phyloP scores from a whole-genome alignment of 305 asterid genomes.

The Nicotiana rustica region DNA sequence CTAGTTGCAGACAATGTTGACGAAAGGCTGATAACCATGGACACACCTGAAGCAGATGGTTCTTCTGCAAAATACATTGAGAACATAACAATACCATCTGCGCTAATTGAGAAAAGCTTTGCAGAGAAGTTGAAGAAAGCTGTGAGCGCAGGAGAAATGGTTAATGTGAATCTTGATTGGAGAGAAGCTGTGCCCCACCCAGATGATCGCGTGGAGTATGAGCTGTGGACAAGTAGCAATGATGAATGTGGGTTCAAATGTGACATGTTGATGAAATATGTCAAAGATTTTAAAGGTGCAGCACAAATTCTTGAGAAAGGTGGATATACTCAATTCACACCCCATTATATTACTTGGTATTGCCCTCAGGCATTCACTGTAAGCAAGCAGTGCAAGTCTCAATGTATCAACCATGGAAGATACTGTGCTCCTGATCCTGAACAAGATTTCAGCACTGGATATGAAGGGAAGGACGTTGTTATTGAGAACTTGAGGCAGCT shows the following conservation, averaged over 20 bases:
- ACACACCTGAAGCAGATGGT: conserved; percentile 79
- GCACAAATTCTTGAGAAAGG: conserved; percentile 97
- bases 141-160: conserved; percentile 69
- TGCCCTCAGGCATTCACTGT: conserved; percentile 94
- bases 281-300: conserved; percentile 95
- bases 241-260: conserved; percentile 97
- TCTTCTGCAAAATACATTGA: conserved; percentile 69
- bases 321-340: conserved; percentile 91
- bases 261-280: conserved; percentile 90
- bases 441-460: conserved; percentile 91
- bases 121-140: conserved; percentile 80
- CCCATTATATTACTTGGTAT: conserved; percentile 98
- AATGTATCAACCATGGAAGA: conserved; percentile 92
- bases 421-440: conserved; percentile 99
- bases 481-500: conserved; percentile 91
- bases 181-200: conserved; percentile 99
- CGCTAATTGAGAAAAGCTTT: conserved; percentile 68
- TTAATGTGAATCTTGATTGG: conserved; percentile 97
- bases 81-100: conserved; percentile 95
- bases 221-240: conserved; percentile 96
- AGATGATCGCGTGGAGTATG: conserved; percentile 97
- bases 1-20: conserved; percentile 81
- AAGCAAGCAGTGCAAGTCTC: conserved; percentile 96
- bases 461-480: conserved; percentile 94
- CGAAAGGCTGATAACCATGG: conserved; percentile 94